These are phyloP conservation scores for Turnera subulata DNA, from an alignment of 345 rosid genomes.

Conservation along the genomic window DNA sequence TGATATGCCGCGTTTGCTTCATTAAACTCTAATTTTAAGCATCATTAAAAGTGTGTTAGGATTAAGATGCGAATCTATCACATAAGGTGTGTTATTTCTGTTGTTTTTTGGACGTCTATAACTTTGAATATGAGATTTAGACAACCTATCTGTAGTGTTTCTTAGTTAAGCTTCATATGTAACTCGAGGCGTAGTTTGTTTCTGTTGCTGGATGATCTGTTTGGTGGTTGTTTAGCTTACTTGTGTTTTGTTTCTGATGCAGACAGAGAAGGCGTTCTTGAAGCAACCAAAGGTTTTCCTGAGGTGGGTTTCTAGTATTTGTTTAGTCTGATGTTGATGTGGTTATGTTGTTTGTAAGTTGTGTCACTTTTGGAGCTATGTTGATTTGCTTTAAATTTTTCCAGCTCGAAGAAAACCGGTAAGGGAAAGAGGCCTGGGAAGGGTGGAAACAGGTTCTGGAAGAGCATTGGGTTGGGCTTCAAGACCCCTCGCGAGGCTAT, in stretches of 20 bases:
- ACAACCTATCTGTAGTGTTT: too few relatives aligned
- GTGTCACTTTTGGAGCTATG: not conserved
- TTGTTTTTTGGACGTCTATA: too few relatives aligned
- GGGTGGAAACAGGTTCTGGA: constrained; percentile 1
- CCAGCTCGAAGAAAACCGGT: not conserved
- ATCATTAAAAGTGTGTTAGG: too few relatives aligned
- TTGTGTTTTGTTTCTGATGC: not conserved
- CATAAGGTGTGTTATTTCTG: too few relatives aligned
- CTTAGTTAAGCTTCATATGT: too few relatives aligned
- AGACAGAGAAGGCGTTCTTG: not conserved
- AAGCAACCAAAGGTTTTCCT: constrained; percentile 1
- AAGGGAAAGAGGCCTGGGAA: constrained; percentile 1
- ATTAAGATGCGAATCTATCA: too few relatives aligned
- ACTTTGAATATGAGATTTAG: too few relatives aligned
- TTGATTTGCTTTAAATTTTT: not conserved
- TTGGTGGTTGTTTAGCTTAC: not conserved
- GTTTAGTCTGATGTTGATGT: not conserved
- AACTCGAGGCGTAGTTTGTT: not conserved
- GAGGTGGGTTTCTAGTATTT: not conserved
- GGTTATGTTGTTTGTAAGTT: not conserved
- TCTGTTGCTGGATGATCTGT: not conserved
- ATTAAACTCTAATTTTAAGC: not conserved
- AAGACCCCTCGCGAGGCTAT: not conserved
- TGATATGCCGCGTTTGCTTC: not conserved
- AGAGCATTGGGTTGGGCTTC: constrained; percentile 3